Percentiles rank a stretch among this genome's conserved stretches.
Evolutionary conservation across 768 basidiomycete species (phyloP).

Genomic region (Tulasnella sp.): DNA sequence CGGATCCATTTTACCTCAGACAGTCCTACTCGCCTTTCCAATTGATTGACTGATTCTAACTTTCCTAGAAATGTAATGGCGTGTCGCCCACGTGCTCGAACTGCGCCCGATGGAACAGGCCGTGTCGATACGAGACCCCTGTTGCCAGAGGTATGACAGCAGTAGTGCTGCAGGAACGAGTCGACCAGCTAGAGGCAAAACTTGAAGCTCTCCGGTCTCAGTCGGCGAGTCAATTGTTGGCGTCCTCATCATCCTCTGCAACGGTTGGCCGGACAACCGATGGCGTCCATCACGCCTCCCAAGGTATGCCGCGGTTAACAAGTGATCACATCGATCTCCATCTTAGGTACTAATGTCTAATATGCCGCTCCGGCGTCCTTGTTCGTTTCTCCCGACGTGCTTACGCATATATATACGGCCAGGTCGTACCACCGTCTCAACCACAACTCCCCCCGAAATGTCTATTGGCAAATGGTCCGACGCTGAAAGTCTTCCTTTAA

Average conservation of each 20-base stretch:
- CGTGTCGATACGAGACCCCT: conserved; percentile 9
- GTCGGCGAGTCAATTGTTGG: neutral
- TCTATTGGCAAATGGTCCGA: neutral
- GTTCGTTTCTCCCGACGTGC: neutral
- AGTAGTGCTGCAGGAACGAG: conserved; percentile 3
- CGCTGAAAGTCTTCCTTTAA: neutral
- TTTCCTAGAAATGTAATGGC: conserved; percentile 6
- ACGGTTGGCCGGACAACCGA: neutral
- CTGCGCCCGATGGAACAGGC: neutral
- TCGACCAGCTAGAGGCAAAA: conserved; percentile 9
- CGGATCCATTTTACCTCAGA: neutral
- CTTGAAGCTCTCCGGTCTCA: conserved; percentile 2
- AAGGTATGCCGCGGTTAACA: neutral
- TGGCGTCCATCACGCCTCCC: neutral
- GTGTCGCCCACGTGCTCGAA: neutral
- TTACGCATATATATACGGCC: neutral
- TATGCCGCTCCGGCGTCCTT: neutral
- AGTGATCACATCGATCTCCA: neutral
- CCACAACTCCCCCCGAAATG: neutral
- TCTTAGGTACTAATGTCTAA: neutral
- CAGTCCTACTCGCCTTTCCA: neutral
- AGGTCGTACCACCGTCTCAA: neutral
- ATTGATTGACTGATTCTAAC: neutral
- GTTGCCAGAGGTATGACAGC: neutral
- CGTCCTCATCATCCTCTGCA: neutral